Evolutionary conservation across 108 stramenopile species (phyloP), one percentile per base, ranked within the genome.

Genomic region (Skeletonema potamos): DNA sequence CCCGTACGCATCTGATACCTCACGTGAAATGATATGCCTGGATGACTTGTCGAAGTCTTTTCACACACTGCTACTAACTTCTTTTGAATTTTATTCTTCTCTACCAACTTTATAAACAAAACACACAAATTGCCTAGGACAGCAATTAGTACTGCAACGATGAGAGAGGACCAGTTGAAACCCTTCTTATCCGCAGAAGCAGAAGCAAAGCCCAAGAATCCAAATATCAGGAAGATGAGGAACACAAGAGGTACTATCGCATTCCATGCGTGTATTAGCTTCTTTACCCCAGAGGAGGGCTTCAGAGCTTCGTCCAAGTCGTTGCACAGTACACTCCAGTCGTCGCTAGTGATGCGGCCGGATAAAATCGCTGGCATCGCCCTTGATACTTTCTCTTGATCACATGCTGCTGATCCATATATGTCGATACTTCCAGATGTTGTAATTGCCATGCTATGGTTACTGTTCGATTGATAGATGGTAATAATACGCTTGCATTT

Each of bases 371-470:
- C 48, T 51, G 48, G 48, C 48, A 51, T 51, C 9, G 48, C 6
- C 48, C 48, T 51, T 20, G 48, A 51, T 51, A 51, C 48, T 7
- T 20, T 51, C 48, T 51, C 48, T 51, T 51, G 48, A 51, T 51
- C 48, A 51, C 48, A 51, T 51, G 48, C 22, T 20, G 48, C 22
- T 51, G 48, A 51, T 22, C 48, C 48, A 20, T 51, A 51, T 51
- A 51, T 24, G 8, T 51, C 48, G 39, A 51, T 51, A 5, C 48
- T 51, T 4, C 22, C 48, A 51, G 39, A 41, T 41, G 48, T 24
- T 51, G 22, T 22, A 51, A 20, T 22, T 51, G 48, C 20, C 48
- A 51, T 51, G 7, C 22, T 51, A 8, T 1, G 7, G 10, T 41
- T 10, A 41, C 39, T 41, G 39, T 41, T 41, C 9, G 8, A 32